Evolutionary conservation across 176 grass and related monocot species (phyloP).

Genomic region (Ensete ventricosum): DNA sequence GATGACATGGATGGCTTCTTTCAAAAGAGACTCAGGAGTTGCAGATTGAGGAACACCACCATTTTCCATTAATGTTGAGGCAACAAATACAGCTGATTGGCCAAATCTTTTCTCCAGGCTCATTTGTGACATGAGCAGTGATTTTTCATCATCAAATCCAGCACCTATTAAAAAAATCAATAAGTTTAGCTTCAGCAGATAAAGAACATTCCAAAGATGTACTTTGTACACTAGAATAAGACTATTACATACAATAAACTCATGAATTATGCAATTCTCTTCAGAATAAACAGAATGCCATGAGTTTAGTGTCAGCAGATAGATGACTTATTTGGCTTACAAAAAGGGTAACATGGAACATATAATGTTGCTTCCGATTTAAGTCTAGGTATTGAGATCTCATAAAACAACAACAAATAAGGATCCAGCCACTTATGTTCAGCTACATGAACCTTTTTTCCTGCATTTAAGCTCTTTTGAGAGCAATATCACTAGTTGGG

Average conservation of each 20-base stretch:
- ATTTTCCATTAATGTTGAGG: conserved; percentile 94
- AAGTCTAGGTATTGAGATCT: neutral
- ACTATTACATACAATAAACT: neutral
- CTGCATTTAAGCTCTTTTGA: no score
- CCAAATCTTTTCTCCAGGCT: conserved; percentile 96
- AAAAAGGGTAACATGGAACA: neutral
- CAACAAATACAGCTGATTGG: conserved; percentile 85
- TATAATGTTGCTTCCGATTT: neutral
- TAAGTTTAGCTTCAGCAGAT: conserved; percentile 6
- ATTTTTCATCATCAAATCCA: conserved; percentile 92
- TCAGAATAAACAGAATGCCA: neutral
- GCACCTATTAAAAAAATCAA: conserved; percentile 35
- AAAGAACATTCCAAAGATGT: neutral
- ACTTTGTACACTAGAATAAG: neutral
- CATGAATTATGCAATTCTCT: neutral
- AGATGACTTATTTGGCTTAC: neutral
- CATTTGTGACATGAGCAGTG: conserved; percentile 96
- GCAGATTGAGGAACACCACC: conserved; percentile 93
- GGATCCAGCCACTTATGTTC: no score
- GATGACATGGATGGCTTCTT: conserved; percentile 99
- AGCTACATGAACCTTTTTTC: no score
- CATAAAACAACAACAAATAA: no score
- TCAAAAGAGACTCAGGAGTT: conserved; percentile 89
- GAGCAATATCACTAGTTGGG: neutral
- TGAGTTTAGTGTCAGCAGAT: neutral